Percentiles rank a stretch among this genome's conserved stretches.
These are phyloP conservation scores for Flagelloscypha sp. DNA, from an alignment of 768 basidiomycete species.

Conservation along the genomic window DNA sequence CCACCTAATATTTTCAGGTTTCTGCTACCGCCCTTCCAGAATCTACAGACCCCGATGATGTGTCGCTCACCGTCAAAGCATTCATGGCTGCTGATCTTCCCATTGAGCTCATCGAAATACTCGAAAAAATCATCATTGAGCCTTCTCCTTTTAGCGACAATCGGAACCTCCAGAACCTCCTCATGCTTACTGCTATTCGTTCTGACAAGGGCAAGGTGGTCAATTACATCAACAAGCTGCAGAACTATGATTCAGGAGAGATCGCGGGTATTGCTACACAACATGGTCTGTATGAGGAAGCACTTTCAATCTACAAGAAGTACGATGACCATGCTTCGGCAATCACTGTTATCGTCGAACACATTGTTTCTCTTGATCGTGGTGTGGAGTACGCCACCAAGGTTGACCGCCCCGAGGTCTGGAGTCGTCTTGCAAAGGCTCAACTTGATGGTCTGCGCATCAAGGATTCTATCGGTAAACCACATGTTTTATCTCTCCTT, in stretches of 20 bases:
- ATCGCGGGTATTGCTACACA: slow-evolving; percentile 97
- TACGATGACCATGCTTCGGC: slow-evolving; percentile 92
- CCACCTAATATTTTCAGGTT: slow-evolving; percentile 40
- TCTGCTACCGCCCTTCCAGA: slow-evolving; percentile 94
- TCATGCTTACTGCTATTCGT: slow-evolving; percentile 91
- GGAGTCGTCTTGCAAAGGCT: slow-evolving; percentile 97
- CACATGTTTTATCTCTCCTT: slow-evolving; percentile 2
- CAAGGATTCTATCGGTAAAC: slow-evolving; percentile 92
- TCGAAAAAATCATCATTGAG: slow-evolving; percentile 98
- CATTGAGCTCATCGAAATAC: slow-evolving; percentile 89
- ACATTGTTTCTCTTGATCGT: slow-evolving; percentile 95
- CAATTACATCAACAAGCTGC: slow-evolving; percentile 93
- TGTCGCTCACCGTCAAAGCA: slow-evolving; percentile 96
- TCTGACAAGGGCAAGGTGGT: slow-evolving; percentile 99
- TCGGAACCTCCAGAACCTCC: slow-evolving; percentile 89
- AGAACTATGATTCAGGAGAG: slow-evolving; percentile 90
- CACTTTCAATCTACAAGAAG: slow-evolving; percentile 96
- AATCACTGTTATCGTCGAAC: slow-evolving; percentile 96
- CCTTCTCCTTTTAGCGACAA: slow-evolving; percentile 98
- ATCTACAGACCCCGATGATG: slow-evolving; percentile 96
- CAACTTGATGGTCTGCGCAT: slow-evolving; percentile 97
- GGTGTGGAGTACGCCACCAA: slow-evolving; percentile 94
- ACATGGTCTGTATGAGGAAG: slow-evolving; percentile 92
- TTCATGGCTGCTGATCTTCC: slow-evolving; percentile 97
- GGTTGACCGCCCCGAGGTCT: slow-evolving; percentile 93